A percentile compares a stretch with the other conserved stretches of the same genome.
Evolutionary conservation across 2,329 filamentous ascomycete species (phyloP).

Genomic region (Pseudocercospora pini-densiflorae): DNA sequence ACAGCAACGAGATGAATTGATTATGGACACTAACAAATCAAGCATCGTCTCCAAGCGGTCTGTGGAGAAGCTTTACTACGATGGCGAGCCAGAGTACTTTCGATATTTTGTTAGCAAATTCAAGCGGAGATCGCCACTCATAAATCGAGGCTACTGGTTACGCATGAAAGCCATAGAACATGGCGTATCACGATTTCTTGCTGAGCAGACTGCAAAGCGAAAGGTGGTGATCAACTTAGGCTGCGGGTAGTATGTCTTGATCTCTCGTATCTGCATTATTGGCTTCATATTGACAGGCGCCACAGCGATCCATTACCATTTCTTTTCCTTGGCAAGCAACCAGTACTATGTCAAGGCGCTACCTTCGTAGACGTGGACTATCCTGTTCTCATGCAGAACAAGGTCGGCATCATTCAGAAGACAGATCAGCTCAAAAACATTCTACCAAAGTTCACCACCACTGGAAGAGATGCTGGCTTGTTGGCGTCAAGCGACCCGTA

Average conservation of each 20-base stretch:
- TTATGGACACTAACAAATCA: slow-evolving; percentile 75
- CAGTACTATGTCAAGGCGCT: slow-evolving; percentile 60
- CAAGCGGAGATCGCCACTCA: slow-evolving; percentile 80
- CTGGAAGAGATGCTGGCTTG: slow-evolving; percentile 49
- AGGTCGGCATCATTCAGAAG: slow-evolving; percentile 68
- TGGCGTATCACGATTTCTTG: slow-evolving; percentile 74
- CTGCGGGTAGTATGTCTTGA: slow-evolving; percentile 75
- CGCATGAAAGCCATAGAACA: slow-evolving; percentile 82
- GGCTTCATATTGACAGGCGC: slow-evolving; percentile 17
- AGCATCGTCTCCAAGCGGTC: slow-evolving; percentile 92
- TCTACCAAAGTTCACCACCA: slow-evolving; percentile 44
- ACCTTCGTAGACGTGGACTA: slow-evolving; percentile 88
- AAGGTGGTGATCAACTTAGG: slow-evolving; percentile 85
- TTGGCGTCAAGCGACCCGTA: slow-evolving; percentile 72
- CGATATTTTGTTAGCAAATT: slow-evolving; percentile 86
- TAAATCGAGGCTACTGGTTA: slow-evolving; percentile 88
- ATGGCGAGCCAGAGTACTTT: slow-evolving; percentile 79
- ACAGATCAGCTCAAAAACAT: slow-evolving; percentile 64
- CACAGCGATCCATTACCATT: slow-evolving; percentile 84
- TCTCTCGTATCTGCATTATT: not conserved
- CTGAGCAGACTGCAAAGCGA: slow-evolving; percentile 56
- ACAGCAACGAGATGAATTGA: slow-evolving; percentile 40
- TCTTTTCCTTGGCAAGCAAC: slow-evolving; percentile 74
- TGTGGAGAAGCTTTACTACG: slow-evolving; percentile 86
- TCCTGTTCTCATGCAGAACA: slow-evolving; percentile 75